A percentile compares a stretch with the other conserved stretches of the same genome.
phyloP scores from a whole-genome alignment of 345 rosid species.

The Eucalyptus pumila region DNA sequence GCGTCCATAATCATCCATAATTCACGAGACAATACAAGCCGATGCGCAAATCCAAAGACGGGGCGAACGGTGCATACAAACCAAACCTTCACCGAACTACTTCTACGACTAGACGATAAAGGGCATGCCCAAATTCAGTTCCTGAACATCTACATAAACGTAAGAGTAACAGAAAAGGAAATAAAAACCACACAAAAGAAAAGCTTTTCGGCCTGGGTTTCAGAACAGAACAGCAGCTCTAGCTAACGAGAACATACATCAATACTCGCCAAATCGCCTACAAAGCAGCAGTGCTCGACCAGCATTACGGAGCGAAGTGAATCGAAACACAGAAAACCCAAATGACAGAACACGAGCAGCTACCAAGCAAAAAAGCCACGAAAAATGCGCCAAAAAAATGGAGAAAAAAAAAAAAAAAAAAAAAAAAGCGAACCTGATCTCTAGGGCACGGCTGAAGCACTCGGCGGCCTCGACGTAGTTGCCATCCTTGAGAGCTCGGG shows the following conservation, averaged over 20 bases:
- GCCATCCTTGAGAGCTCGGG: slow-evolving; percentile 36
- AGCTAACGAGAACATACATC: neutral
- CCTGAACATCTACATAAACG: neutral
- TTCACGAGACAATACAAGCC: neutral
- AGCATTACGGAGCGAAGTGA: neutral
- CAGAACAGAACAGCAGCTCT: neutral
- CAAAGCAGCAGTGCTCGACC: neutral
- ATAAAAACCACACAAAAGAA: neutral
- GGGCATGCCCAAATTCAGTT: neutral
- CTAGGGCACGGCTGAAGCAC: slow-evolving; percentile 89
- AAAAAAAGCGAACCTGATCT: slow-evolving; percentile 49
- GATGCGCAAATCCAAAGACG: neutral
- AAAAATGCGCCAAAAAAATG: neutral
- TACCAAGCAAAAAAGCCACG: neutral
- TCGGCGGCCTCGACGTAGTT: slow-evolving; percentile 77
- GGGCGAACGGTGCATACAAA: neutral
- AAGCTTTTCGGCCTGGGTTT: neutral
- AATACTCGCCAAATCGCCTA: neutral
- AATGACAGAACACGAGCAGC: neutral
- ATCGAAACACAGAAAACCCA: neutral
- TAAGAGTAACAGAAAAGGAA: neutral
- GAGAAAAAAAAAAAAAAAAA: no score
- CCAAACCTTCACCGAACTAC: neutral
- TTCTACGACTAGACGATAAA: neutral
- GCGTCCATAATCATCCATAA: neutral